A percentile compares a stretch with the other conserved stretches of the same genome.
Evolutionary conservation across 768 basidiomycete species (phyloP).

Genomic region (Xanthoconium purpureum): DNA sequence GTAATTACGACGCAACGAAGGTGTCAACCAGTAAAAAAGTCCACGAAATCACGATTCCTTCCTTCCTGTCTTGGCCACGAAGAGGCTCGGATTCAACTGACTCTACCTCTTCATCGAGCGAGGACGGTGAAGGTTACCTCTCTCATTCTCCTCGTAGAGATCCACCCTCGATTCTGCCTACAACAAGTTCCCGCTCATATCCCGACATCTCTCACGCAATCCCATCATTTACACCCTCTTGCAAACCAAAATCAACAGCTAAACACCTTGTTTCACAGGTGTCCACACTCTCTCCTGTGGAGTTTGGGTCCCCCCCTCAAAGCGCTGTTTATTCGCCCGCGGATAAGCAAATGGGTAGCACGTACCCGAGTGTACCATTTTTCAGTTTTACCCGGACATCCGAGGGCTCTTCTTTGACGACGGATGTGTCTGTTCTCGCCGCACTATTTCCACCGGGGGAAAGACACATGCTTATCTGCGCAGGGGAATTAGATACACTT

Average conservation of each 20-base stretch:
- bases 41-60: conserved; percentile 16
- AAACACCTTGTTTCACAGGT: conserved; percentile 38
- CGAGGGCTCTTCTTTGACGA: conserved; percentile 75
- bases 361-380: conserved; percentile 52
- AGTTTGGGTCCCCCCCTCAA: conserved; percentile 10
- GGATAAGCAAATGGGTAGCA: conserved; percentile 12
- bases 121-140: conserved; percentile 52
- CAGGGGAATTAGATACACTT: conserved; percentile 61
- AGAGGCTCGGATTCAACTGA: conserved; percentile 24
- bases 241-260: conserved; percentile 36
- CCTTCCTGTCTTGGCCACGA: conserved; percentile 22
- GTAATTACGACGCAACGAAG: neutral
- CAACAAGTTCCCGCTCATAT: conserved; percentile 41
- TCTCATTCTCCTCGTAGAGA: conserved; percentile 53
- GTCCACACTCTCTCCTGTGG: conserved; percentile 30
- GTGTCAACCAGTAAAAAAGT: conserved; percentile 8
- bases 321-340: conserved; percentile 9
- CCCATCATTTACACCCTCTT: conserved; percentile 29
- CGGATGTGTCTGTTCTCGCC: conserved; percentile 65
- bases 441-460: conserved; percentile 68
- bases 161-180: conserved; percentile 33
- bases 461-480: conserved; percentile 71
- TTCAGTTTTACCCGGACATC: conserved; percentile 75
- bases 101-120: conserved; percentile 30
- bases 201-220: conserved; percentile 37